These are phyloP conservation scores for Arthroderma sp. DNA, from an alignment of 2,329 filamentous ascomycete genomes.

Conservation along the genomic window DNA sequence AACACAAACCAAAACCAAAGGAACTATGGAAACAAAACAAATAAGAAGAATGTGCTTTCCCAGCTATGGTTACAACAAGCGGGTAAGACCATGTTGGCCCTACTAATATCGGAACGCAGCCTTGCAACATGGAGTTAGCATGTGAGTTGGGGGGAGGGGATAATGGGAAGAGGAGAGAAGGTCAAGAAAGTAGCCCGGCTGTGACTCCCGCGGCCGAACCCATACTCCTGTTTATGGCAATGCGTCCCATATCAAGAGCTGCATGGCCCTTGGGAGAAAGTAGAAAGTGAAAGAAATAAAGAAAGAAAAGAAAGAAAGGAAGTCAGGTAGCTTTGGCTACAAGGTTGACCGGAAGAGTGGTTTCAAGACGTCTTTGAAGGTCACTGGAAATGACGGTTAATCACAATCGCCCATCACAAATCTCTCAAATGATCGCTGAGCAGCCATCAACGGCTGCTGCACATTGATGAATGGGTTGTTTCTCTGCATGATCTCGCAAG, in stretches of 20 bases:
- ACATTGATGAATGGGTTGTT: conserved; percentile 9
- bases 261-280: neutral
- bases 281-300: neutral
- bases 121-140: no score
- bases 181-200: no score
- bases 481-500: conserved; percentile 6
- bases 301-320: neutral
- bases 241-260: no score
- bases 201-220: no score
- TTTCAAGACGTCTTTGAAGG: no score
- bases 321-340: neutral
- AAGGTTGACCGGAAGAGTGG: neutral
- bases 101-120: no score
- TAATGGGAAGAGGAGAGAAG: no score
- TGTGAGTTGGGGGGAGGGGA: no score
- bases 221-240: no score
- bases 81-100: no score
- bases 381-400: no score
- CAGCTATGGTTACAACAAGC: no score
- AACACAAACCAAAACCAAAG: neutral
- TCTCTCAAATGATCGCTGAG: conserved; percentile 8
- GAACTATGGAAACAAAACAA: neutral
- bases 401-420: conserved; percentile 3
- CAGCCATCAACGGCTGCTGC: neutral
- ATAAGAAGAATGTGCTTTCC: neutral